Percentiles rank a stretch among this genome's conserved stretches.
Evolutionary conservation across 257 asterid genomes (phyloP).

Genomic region (Striga asiatica): DNA sequence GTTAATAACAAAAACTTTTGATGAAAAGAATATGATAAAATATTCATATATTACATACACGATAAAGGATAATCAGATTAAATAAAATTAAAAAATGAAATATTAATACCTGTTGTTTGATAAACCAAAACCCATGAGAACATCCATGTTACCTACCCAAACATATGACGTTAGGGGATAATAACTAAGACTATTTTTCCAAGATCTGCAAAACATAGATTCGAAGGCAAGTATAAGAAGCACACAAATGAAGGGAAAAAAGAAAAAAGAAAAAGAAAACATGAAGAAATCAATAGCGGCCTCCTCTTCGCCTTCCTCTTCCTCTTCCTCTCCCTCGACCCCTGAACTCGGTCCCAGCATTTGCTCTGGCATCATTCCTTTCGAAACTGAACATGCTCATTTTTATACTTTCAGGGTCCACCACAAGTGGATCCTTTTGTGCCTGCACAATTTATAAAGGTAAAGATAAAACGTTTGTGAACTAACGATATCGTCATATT

Average conservation of each 20-base stretch:
- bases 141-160: no score
- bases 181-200: neutral
- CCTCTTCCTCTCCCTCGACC: conserved; percentile 70
- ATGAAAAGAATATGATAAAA: no score
- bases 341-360: conserved; percentile 36
- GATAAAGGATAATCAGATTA: no score
- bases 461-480: no score
- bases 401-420: conserved; percentile 50
- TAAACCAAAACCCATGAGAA: no score
- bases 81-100: no score
- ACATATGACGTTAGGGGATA: no score
- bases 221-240: conserved; percentile 5
- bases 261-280: neutral
- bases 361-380: conserved; percentile 33
- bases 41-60: no score
- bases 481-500: neutral
- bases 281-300: neutral
- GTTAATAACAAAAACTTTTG: no score
- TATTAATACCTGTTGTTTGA: no score
- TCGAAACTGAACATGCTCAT: conserved; percentile 71
- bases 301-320: conserved; percentile 36
- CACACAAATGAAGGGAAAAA: neutral
- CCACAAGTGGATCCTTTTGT: conserved; percentile 25
- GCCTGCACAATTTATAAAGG: conserved; percentile 30
- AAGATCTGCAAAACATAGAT: conserved; percentile 9